These are phyloP conservation scores for Bidens hawaiensis DNA, from an alignment of 140 eudicot species.

Conservation along the genomic window DNA sequence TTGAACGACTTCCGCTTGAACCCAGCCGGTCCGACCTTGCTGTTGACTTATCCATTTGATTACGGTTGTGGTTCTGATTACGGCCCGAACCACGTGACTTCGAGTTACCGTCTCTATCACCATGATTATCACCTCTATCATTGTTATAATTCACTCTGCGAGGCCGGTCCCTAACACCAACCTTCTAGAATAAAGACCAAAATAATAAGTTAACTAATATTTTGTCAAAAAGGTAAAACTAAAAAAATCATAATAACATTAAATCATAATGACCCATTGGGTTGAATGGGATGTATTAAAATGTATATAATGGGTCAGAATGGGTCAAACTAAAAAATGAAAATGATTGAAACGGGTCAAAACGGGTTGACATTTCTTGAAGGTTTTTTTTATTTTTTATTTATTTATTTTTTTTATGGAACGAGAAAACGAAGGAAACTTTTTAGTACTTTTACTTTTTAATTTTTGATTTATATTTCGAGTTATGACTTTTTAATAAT, in stretches of 20 bases:
- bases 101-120: conserved; percentile 60
- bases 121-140: conserved; percentile 64
- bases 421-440: too few relatives aligned
- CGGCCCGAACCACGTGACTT: conserved; percentile 65
- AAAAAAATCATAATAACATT: not conserved
- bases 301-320: too few relatives aligned
- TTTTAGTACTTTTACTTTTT: too few relatives aligned
- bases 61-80: conserved; percentile 58
- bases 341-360: too few relatives aligned
- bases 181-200: conserved; percentile 47
- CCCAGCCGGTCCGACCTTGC: conserved; percentile 54
- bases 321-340: too few relatives aligned
- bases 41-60: conserved; percentile 60
- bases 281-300: too few relatives aligned
- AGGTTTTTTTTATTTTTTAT: too few relatives aligned
- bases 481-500: too few relatives aligned
- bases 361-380: too few relatives aligned
- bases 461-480: too few relatives aligned
- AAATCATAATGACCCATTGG: too few relatives aligned
- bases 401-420: too few relatives aligned
- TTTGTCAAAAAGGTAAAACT: not conserved
- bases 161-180: conserved; percentile 57
- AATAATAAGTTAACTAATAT: not conserved
- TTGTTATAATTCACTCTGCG: conserved; percentile 72
- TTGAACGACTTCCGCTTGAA: conserved; percentile 47